phyloP scores from a whole-genome alignment of 2,329 filamentous ascomycete species.

The Paraconiothyrium sp. region DNA sequence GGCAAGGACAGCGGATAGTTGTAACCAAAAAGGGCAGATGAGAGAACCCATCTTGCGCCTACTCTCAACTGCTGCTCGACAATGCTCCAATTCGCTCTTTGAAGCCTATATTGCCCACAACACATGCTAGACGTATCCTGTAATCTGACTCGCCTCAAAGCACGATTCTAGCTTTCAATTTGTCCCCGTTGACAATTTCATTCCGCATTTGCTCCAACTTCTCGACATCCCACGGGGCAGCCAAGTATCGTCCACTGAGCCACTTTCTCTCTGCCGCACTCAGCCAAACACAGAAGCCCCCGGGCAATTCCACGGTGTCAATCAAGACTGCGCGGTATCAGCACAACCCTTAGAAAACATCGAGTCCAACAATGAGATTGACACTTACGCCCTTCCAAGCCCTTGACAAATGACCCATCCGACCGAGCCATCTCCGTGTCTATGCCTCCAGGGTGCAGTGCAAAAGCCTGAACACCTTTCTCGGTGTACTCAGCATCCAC shows the following conservation, averaged over 20 bases:
- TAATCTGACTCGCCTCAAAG: slow-evolving; percentile 13
- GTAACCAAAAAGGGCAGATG: not conserved
- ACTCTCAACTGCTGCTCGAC: not conserved
- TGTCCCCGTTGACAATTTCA: slow-evolving; percentile 36
- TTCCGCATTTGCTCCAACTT: slow-evolving; percentile 33
- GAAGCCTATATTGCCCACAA: not conserved
- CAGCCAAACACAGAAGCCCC: slow-evolving; percentile 32
- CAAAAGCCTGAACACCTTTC: slow-evolving; percentile 33
- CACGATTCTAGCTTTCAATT: slow-evolving; percentile 31
- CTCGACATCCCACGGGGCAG: slow-evolving; percentile 36
- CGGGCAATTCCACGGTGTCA: slow-evolving; percentile 26
- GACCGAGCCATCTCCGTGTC: slow-evolving; percentile 26
- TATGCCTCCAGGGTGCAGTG: slow-evolving; percentile 42
- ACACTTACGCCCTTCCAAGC: slow-evolving; percentile 5
- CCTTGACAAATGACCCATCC: slow-evolving; percentile 7
- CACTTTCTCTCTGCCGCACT: slow-evolving; percentile 28
- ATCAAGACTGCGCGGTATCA: slow-evolving; percentile 15
- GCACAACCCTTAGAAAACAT: not conserved
- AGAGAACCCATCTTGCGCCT: not conserved
- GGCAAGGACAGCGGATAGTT: not conserved
- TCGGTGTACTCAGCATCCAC: slow-evolving; percentile 53
- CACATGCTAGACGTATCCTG: not conserved
- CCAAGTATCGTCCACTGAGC: slow-evolving; percentile 36
- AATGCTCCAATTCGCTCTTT: not conserved
- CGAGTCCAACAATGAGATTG: not conserved